Evolutionary conservation across 805 yeast species (phyloP).

Genomic region (Yamadazyma insecticola): DNA sequence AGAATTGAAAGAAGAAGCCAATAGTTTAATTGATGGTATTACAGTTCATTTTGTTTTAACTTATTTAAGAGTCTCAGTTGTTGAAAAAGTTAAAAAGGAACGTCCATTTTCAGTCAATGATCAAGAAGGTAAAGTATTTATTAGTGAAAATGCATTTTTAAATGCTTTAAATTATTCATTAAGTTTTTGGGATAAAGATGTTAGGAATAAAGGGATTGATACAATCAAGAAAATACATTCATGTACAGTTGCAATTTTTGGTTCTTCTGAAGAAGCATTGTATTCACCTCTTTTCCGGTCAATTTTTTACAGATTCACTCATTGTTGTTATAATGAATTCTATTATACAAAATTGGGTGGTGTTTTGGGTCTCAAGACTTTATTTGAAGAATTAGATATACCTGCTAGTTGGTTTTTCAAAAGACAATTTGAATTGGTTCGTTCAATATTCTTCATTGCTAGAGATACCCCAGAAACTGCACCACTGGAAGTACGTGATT

Average conservation of each 20-base stretch:
- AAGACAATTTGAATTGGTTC: slow-evolving; percentile 77
- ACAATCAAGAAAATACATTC: slow-evolving; percentile 60
- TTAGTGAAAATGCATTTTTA: slow-evolving; percentile 66
- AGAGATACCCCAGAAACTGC: slow-evolving; percentile 88
- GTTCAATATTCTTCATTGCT: slow-evolving; percentile 84
- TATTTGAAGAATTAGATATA: slow-evolving; percentile 63
- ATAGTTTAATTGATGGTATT: slow-evolving; percentile 53
- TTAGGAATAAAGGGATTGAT: slow-evolving; percentile 65
- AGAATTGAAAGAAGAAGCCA: slow-evolving; percentile 67
- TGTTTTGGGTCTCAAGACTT: slow-evolving; percentile 70
- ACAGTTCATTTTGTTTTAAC: slow-evolving; percentile 77
- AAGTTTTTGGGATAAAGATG: slow-evolving; percentile 68
- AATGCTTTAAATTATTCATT: slow-evolving; percentile 76
- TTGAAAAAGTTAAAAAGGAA: slow-evolving; percentile 62
- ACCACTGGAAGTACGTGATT: slow-evolving; percentile 69
- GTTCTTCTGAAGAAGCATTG: slow-evolving; percentile 57
- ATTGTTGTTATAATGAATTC: slow-evolving; percentile 85
- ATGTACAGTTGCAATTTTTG: slow-evolving; percentile 64
- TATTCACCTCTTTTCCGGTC: slow-evolving; percentile 72
- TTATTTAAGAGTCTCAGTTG: slow-evolving; percentile 68
- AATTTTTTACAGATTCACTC: slow-evolving; percentile 78
- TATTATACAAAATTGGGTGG: slow-evolving; percentile 89
- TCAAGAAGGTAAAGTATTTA: slow-evolving; percentile 68
- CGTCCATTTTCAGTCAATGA: slow-evolving; percentile 72
- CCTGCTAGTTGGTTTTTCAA: slow-evolving; percentile 71